Evolutionary conservation across 2,329 filamentous ascomycete species (phyloP).

Genomic region (Cercospora sp.): DNA sequence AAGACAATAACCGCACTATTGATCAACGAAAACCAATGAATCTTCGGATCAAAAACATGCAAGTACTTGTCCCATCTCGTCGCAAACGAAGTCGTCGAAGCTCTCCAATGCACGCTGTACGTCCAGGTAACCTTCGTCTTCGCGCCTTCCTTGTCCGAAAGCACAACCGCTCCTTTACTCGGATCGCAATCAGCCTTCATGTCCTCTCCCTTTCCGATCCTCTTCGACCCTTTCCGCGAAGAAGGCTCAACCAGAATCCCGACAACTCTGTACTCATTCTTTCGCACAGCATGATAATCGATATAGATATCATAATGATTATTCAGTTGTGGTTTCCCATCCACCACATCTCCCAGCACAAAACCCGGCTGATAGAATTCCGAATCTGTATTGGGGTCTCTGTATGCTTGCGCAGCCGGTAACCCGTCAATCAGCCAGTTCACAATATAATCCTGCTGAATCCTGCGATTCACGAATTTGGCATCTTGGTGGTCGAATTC

Average conservation of each 20-base stretch:
- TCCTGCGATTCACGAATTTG: slow-evolving; percentile 78
- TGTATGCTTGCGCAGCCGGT: slow-evolving; percentile 80
- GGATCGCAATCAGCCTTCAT: slow-evolving; percentile 62
- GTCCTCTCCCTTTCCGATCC: slow-evolving; percentile 53
- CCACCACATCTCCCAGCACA: slow-evolving; percentile 61
- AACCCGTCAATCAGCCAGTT: slow-evolving; percentile 96
- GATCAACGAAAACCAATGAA: slow-evolving; percentile 98
- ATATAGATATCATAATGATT: slow-evolving; percentile 95
- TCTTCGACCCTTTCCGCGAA: slow-evolving; percentile 63
- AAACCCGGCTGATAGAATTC: slow-evolving; percentile 93
- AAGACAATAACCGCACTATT: slow-evolving; percentile 94
- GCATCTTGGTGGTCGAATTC: slow-evolving; percentile 67
- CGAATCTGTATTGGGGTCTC: slow-evolving; percentile 72
- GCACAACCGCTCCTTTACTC: slow-evolving; percentile 58
- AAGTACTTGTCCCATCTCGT: slow-evolving; percentile 99
- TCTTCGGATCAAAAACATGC: slow-evolving; percentile 95
- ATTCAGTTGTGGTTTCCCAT: slow-evolving; percentile 66
- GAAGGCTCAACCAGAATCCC: slow-evolving; percentile 85
- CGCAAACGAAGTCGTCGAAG: slow-evolving; percentile 84
- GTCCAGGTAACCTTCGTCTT: slow-evolving; percentile 74
- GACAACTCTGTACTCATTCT: slow-evolving; percentile 79
- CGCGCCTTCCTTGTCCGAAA: slow-evolving; percentile 61
- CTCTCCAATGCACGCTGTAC: slow-evolving; percentile 88
- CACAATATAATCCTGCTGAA: slow-evolving; percentile 82
- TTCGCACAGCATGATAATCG: slow-evolving; percentile 81